phyloP scores from a whole-genome alignment of 1,139 yeast genomes.

The Geotrichum citri-aurantii region DNA sequence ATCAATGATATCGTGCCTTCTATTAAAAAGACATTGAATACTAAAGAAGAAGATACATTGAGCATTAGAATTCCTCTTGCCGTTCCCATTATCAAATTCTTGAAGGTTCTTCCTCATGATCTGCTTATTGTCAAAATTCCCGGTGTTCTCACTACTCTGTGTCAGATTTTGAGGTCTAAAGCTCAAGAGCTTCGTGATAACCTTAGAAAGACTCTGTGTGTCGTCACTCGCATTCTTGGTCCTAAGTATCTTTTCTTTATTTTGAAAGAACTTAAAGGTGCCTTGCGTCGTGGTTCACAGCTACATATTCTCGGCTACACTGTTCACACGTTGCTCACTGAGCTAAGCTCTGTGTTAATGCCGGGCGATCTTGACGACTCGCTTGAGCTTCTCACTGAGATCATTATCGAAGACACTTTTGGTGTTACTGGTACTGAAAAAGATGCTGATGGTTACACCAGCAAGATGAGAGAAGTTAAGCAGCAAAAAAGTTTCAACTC shows the following conservation, averaged over 20 bases:
- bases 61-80: slow-evolving; percentile 72
- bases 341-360: slow-evolving; percentile 43
- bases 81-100: slow-evolving; percentile 70
- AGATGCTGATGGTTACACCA: slow-evolving; percentile 86
- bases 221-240: slow-evolving; percentile 61
- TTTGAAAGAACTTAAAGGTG: slow-evolving; percentile 68
- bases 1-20: slow-evolving; percentile 57
- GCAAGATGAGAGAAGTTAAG: slow-evolving; percentile 86
- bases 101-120: slow-evolving; percentile 57
- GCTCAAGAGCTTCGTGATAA: slow-evolving; percentile 87
- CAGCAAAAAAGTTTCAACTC: slow-evolving; percentile 85
- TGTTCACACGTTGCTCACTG: slow-evolving; percentile 62
- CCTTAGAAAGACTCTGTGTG: slow-evolving; percentile 69
- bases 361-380: slow-evolving; percentile 78
- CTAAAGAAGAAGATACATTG: slow-evolving; percentile 64
- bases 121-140: slow-evolving; percentile 60
- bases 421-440: slow-evolving; percentile 93
- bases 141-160: slow-evolving; percentile 72
- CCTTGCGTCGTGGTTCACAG: slow-evolving; percentile 86
- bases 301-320: slow-evolving; percentile 89
- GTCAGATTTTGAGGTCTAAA: slow-evolving; percentile 82
- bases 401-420: slow-evolving; percentile 87
- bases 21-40: slow-evolving; percentile 49
- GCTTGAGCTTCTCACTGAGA: slow-evolving; percentile 53
- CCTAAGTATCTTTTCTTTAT: slow-evolving; percentile 68